Conservation (phyloP, 805 yeast species). For the Osmozyma mogii region DNA sequence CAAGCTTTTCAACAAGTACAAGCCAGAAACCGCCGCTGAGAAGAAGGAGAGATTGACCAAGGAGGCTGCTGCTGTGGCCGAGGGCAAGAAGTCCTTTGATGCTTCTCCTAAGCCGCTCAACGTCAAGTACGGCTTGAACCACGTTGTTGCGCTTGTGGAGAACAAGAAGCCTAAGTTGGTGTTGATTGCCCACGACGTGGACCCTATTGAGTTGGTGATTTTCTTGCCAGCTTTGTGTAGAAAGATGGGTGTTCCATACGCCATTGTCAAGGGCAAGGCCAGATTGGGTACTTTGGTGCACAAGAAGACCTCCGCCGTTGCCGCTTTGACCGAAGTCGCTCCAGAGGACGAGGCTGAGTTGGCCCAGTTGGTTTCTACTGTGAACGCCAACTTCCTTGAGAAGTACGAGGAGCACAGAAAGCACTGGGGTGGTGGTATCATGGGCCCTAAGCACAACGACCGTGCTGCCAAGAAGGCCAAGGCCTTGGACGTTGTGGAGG, state of each 20-base stretch:
- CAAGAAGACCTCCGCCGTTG: conserved; percentile 96
- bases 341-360: conserved; percentile 93
- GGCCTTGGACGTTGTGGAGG: conserved; percentile 40
- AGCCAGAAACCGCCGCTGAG: conserved; percentile 96
- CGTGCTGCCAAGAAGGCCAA: conserved; percentile 72
- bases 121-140: conserved; percentile 98
- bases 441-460: conserved; percentile 91
- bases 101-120: conserved; percentile 95
- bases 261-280: conserved; percentile 96
- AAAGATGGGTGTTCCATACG: conserved; percentile 99
- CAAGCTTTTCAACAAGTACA: conserved; percentile 97
- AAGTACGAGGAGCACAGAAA: conserved; percentile 94
- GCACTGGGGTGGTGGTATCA: conserved; percentile 99
- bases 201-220: conserved; percentile 95
- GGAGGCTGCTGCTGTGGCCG: conserved; percentile 98
- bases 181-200: conserved; percentile 97
- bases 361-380: conserved; percentile 86
- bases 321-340: conserved; percentile 92
- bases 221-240: conserved; percentile 98
- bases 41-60: conserved; percentile 98
- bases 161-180: conserved; percentile 98
- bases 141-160: conserved; percentile 94
- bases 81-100: conserved; percentile 95
- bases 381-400: conserved; percentile 87
- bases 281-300: conserved; percentile 96